phyloP scores from a whole-genome alignment of 2,329 filamentous ascomycete species.

The Ophiostoma ulmi region DNA sequence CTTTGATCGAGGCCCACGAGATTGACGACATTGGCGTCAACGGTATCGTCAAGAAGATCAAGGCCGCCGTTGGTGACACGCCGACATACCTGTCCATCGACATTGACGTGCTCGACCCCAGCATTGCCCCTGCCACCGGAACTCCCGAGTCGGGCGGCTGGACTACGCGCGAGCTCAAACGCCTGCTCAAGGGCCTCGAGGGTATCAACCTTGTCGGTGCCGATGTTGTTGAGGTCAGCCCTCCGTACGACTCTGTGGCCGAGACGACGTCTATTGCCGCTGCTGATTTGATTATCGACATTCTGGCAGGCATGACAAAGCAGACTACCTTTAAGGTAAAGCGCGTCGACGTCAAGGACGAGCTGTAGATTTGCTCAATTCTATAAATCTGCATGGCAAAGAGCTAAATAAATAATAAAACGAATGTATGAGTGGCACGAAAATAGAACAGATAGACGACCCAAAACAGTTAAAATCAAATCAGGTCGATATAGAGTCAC shows the following conservation, averaged over 20 bases:
- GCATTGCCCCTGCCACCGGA: conserved; percentile 52
- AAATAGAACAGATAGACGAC: neutral
- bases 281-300: conserved; percentile 24
- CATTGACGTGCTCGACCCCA: conserved; percentile 36
- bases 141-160: conserved; percentile 87
- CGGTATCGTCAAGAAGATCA: conserved; percentile 22
- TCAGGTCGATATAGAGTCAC: neutral
- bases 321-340: neutral
- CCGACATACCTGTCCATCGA: conserved; percentile 30
- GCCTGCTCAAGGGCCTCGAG: conserved; percentile 76
- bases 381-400: neutral
- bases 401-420: neutral
- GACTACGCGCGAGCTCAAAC: conserved; percentile 81
- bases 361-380: conserved; percentile 13
- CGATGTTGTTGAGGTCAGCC: conserved; percentile 82
- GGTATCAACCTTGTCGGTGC: conserved; percentile 78
- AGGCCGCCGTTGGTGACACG: conserved; percentile 41
- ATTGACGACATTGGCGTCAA: conserved; percentile 37
- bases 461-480: neutral
- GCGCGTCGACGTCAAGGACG: conserved; percentile 15
- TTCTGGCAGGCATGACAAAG: conserved; percentile 24
- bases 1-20: conserved; percentile 66
- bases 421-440: neutral
- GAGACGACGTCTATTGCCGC: conserved; percentile 25
- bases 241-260: conserved; percentile 63